phyloP scores from a whole-genome alignment of 306 rosid genomes.

The Vicia faba region DNA sequence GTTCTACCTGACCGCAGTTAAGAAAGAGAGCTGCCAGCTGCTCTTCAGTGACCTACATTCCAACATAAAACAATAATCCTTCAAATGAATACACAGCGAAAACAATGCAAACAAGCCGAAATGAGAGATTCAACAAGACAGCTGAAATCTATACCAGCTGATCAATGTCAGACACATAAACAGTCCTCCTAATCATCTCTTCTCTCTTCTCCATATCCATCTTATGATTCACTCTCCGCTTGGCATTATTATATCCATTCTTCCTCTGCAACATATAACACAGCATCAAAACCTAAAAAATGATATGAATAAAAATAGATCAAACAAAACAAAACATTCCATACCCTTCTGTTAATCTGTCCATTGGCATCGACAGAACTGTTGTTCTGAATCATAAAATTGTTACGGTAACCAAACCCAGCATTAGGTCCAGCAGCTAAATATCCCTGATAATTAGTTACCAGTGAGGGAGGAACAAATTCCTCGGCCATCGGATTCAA shows the following conservation, averaged over 20 bases:
- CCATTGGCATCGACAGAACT: conserved; percentile 60
- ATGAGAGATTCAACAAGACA: conserved; percentile 24
- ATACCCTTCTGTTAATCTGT: conserved; percentile 57
- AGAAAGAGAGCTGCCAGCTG: conserved; percentile 96
- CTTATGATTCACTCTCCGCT: conserved; percentile 67
- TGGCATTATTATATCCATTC: conserved; percentile 81
- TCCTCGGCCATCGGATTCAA: conserved; percentile 98
- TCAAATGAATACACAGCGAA: conserved; percentile 17
- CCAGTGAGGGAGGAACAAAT: conserved; percentile 84
- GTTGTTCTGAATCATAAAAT: conserved; percentile 44
- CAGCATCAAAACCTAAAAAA: neutral
- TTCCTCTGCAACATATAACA: conserved; percentile 54
- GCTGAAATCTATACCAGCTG: conserved; percentile 62
- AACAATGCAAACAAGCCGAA: conserved; percentile 17
- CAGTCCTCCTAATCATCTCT: conserved; percentile 92
- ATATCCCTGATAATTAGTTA: conserved; percentile 55
- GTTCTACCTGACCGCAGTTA: conserved; percentile 84
- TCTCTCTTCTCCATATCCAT: conserved; percentile 75
- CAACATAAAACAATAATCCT: conserved; percentile 25
- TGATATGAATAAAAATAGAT: conserved; percentile 7
- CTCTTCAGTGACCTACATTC: conserved; percentile 89
- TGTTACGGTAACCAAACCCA: conserved; percentile 65
- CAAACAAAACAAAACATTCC: conserved; percentile 24
- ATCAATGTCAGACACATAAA: conserved; percentile 98
- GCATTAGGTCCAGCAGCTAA: conserved; percentile 45